Conservation (phyloP, 1,284 basidiomycete species). For the Tilletia caries region DNA sequence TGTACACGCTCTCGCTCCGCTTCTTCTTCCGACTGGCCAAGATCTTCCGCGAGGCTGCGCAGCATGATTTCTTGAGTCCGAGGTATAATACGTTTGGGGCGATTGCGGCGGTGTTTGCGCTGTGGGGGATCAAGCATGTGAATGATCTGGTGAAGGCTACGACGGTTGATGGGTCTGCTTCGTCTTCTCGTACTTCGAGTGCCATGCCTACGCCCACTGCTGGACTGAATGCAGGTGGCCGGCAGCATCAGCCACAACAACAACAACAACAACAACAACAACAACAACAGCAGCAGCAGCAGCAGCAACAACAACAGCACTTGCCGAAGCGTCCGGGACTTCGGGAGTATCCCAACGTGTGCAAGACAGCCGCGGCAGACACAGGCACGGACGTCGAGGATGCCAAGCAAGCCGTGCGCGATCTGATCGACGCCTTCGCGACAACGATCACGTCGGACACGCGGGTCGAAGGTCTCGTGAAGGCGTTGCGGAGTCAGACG, state of each 20-base stretch:
- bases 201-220: too few species aligned
- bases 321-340: neutral
- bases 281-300: too few species aligned
- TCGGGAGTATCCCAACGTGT: neutral
- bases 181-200: too few species aligned
- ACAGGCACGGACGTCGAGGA: constrained; percentile 3
- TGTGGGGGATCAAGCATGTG: neutral
- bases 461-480: neutral
- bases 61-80: neutral
- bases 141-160: neutral
- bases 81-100: neutral
- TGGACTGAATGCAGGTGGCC: too few species aligned
- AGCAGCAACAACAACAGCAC: neutral
- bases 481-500: neutral
- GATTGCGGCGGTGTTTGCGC: neutral
- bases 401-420: constrained; percentile 1
- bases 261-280: too few species aligned
- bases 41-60: neutral
- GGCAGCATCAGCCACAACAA: too few species aligned
- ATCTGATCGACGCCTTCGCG: neutral
- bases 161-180: neutral
- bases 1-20: constrained; percentile 1
- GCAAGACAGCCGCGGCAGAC: neutral
- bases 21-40: neutral
- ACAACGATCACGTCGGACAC: neutral